Evolutionary conservation across 2,329 filamentous ascomycete genomes (phyloP).

Genomic region (Leptographium lundbergii): DNA sequence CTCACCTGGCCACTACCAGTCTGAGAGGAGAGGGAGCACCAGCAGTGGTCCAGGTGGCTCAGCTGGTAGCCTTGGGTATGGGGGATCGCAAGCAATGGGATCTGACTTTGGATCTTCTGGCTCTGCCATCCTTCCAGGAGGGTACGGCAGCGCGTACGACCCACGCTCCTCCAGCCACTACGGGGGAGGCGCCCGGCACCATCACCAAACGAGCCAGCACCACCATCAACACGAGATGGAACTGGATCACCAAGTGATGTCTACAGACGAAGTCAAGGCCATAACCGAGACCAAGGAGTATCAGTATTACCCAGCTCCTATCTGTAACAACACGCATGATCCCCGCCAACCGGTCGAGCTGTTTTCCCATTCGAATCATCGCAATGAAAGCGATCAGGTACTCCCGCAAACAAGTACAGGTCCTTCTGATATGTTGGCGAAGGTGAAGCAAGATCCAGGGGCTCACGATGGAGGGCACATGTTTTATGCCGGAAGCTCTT

Average conservation of each 20-base stretch:
- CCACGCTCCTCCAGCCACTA: constrained; percentile 27
- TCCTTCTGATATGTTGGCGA: constrained; percentile 16
- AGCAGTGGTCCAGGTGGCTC: constrained; percentile 57
- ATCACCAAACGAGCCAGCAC: constrained; percentile 12
- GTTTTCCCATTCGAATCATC: constrained; percentile 26
- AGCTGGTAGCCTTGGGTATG: constrained; percentile 42
- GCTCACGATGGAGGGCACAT: constrained; percentile 24
- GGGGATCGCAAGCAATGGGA: constrained; percentile 25
- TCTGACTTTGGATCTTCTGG: constrained; percentile 24
- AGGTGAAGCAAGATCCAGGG: constrained; percentile 34
- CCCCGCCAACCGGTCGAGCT: constrained; percentile 33
- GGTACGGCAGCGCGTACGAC: constrained; percentile 27
- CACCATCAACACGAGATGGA: constrained; percentile 32
- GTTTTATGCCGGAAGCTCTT: constrained; percentile 29
- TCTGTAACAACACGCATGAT: constrained; percentile 36
- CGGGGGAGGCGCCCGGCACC: constrained; percentile 26
- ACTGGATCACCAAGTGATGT: constrained; percentile 34
- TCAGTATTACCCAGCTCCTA: constrained; percentile 38
- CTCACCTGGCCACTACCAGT: constrained; percentile 70
- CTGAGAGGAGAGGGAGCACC: constrained; percentile 53
- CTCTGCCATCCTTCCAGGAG: constrained; percentile 26
- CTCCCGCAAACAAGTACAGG: constrained; percentile 18
- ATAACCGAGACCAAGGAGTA: constrained; percentile 38
- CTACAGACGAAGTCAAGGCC: constrained; percentile 36
- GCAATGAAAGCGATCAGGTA: constrained; percentile 20